Conservation (phyloP, 495 filamentous ascomycete genomes). For the Pyrenopolyporus hunteri region DNA sequence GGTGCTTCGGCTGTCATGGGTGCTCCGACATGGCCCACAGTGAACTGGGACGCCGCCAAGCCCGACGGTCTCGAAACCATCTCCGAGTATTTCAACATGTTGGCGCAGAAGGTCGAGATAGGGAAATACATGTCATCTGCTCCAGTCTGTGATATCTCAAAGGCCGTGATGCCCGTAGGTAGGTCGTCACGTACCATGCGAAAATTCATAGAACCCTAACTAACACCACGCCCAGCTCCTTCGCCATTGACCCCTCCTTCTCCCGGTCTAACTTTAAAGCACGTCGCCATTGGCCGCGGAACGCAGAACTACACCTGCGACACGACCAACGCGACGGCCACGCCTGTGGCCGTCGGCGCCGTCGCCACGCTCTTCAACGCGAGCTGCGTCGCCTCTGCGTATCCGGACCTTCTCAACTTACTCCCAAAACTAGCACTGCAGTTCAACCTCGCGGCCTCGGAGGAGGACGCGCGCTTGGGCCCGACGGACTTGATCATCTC, state of each 20-base stretch:
- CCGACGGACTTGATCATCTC: constrained; percentile 65
- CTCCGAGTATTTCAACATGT: constrained; percentile 61
- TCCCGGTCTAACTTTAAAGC: constrained; percentile 64
- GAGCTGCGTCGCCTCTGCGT: constrained; percentile 74
- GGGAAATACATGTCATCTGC: constrained; percentile 44
- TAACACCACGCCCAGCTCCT: constrained; percentile 44
- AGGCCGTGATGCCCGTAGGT: constrained; percentile 54
- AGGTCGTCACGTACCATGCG: constrained; percentile 30
- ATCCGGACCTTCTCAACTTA: constrained; percentile 64
- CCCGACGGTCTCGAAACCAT: constrained; percentile 50
- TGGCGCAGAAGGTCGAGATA: constrained; percentile 55
- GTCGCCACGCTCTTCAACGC: constrained; percentile 87
- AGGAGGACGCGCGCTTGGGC: constrained; percentile 44
- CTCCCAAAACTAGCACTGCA: constrained; percentile 62
- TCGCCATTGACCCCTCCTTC: constrained; percentile 61
- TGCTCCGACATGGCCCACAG: constrained; percentile 53
- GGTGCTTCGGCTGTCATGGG: constrained; percentile 51
- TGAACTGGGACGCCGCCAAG: constrained; percentile 42
- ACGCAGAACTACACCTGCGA: constrained; percentile 93
- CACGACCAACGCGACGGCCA: constrained; percentile 57
- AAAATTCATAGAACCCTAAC: constrained; percentile 5
- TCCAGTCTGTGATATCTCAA: constrained; percentile 59
- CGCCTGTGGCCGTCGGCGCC: constrained; percentile 73
- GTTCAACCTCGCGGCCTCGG: constrained; percentile 55
- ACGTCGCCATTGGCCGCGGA: constrained; percentile 85